These are phyloP conservation scores for Oenanthe sinensis DNA, from an alignment of 129 eudicot species.

Conservation along the genomic window DNA sequence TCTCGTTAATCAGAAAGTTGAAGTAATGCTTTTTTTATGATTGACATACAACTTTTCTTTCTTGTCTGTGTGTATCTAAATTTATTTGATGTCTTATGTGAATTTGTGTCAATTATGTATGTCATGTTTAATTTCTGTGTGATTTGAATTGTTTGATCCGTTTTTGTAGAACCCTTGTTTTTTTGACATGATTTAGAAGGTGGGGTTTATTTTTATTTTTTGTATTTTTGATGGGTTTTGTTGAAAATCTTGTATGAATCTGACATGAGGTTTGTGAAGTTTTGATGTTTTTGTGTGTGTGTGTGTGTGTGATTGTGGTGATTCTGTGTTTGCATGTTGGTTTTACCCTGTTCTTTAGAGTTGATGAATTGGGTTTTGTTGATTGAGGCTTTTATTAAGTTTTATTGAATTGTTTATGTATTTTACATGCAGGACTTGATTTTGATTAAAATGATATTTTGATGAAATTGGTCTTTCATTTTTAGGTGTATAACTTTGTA, in stretches of 20 bases:
- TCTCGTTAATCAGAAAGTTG: constrained; percentile 2
- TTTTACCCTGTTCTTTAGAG: neutral
- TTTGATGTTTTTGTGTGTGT: neutral
- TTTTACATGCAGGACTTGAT: constrained; percentile 2
- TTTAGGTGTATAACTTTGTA: neutral
- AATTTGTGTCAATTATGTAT: neutral
- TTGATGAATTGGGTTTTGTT: neutral
- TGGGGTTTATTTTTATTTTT: neutral
- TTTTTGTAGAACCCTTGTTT: neutral
- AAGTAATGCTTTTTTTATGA: constrained; percentile 1
- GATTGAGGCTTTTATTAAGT: neutral
- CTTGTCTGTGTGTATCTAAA: neutral
- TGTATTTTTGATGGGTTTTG: neutral
- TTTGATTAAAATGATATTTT: constrained; percentile 10
- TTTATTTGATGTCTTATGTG: neutral
- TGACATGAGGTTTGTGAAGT: neutral
- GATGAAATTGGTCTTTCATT: neutral
- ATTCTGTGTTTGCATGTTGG: constrained; percentile 9
- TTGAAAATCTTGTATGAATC: neutral
- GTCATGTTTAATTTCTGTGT: neutral
- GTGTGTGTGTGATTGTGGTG: neutral
- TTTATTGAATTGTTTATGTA: neutral
- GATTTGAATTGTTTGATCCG: neutral
- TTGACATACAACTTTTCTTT: neutral
- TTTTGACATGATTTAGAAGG: neutral